Percentiles rank a stretch among this genome's conserved stretches.
phyloP scores from a whole-genome alignment of 2,329 filamentous ascomycete genomes.

The Aureobasidium musti region DNA sequence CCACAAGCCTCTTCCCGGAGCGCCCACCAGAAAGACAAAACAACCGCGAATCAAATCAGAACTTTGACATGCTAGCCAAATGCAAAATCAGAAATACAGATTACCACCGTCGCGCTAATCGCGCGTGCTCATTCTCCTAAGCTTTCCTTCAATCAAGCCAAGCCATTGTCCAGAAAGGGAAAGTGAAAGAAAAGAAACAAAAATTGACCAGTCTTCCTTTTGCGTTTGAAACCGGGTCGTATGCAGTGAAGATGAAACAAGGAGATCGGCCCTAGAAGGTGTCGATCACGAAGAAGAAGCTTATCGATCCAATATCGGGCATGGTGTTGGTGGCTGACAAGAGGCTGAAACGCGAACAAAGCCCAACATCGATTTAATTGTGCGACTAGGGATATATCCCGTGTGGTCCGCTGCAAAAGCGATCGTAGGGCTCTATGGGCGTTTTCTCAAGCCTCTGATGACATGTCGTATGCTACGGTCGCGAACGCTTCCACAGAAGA shows the following conservation, averaged over 20 bases:
- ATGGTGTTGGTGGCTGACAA: background rate
- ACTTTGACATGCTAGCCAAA: background rate
- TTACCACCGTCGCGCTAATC: background rate
- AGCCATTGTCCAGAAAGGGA: background rate
- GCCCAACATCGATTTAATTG: background rate
- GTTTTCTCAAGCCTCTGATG: too few species aligned
- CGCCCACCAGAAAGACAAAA: too few species aligned
- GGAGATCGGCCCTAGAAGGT: background rate
- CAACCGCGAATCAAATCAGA: too few species aligned
- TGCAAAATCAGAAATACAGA: background rate
- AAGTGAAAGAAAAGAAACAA: background rate
- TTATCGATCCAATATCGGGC: background rate
- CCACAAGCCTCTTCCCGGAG: too few species aligned
- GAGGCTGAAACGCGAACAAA: background rate
- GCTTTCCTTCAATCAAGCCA: background rate
- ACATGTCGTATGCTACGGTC: too few species aligned
- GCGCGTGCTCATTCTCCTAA: background rate
- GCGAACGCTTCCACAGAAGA: background rate
- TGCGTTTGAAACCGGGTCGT: background rate
- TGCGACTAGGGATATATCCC: background rate
- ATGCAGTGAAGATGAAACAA: conserved; percentile 2
- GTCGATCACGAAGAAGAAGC: background rate
- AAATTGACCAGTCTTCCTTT: background rate
- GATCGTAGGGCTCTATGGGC: background rate
- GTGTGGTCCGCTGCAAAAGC: background rate